Evolutionary conservation across 2,329 filamentous ascomycete species (phyloP).

Genomic region (Graphilbum fragrans): DNA sequence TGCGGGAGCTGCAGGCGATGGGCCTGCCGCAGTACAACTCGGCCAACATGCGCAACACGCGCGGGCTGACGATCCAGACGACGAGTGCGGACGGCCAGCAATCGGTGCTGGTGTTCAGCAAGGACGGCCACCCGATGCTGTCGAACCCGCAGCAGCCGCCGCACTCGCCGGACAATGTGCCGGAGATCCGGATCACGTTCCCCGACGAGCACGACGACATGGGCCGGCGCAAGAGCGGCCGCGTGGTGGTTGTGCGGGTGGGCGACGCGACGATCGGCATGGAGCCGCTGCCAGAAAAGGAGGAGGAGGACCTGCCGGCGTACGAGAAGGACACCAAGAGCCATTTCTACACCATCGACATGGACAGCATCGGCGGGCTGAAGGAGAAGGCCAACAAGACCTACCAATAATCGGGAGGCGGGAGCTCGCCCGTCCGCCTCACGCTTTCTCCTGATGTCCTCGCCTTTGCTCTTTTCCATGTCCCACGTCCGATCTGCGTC

Average conservation of each 20-base stretch:
- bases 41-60: conserved; percentile 32
- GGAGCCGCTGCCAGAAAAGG: conserved; percentile 73
- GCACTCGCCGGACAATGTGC: conserved; percentile 68
- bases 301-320: conserved; percentile 69
- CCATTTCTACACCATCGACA: conserved; percentile 86
- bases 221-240: conserved; percentile 70
- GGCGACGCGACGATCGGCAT: conserved; percentile 80
- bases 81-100: conserved; percentile 36
- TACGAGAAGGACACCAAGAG: conserved; percentile 73
- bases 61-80: conserved; percentile 46
- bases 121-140: conserved; percentile 65
- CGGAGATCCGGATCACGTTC: conserved; percentile 97
- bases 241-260: conserved; percentile 83
- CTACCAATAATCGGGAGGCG: conserved; percentile 15
- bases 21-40: conserved; percentile 56
- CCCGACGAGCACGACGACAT: conserved; percentile 85
- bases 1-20: conserved; percentile 37
- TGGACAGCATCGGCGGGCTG: conserved; percentile 85
- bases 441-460: not conserved
- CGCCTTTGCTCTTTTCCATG: not conserved
- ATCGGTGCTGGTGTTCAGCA: conserved; percentile 60
- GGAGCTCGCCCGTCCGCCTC: no score
- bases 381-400: conserved; percentile 64
- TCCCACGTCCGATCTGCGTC: not conserved
- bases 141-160: conserved; percentile 65